Evolutionary conservation across 768 basidiomycete species (phyloP).

Genomic region (Calocybe indica): DNA sequence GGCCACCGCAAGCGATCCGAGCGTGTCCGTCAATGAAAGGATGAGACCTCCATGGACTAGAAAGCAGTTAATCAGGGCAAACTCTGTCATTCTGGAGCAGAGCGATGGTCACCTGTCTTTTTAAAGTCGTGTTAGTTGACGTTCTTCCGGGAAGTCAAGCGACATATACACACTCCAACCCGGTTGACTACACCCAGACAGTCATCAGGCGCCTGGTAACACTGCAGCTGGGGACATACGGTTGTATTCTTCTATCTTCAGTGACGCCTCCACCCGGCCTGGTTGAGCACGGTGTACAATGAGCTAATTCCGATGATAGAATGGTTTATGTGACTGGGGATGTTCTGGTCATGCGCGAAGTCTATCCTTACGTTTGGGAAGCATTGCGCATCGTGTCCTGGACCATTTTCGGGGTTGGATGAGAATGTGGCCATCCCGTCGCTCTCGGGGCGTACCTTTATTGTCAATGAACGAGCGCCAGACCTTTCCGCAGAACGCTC

Average conservation of each 20-base stretch:
- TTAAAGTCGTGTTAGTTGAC: conserved; percentile 3
- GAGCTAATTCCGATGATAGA: conserved; percentile 64
- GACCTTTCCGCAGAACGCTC: conserved; percentile 38
- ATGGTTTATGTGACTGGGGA: not conserved
- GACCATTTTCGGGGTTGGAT: not conserved
- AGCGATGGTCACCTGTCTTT: conserved; percentile 28
- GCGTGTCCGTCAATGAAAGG: conserved; percentile 75
- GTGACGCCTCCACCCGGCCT: conserved; percentile 60
- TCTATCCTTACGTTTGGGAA: conserved; percentile 60
- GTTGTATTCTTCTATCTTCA: conserved; percentile 73
- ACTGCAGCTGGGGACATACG: conserved; percentile 32
- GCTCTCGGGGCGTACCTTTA: conserved; percentile 40
- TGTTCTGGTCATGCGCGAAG: not conserved
- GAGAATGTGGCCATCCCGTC: not conserved
- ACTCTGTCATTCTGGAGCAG: not conserved
- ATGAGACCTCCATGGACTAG: conserved; percentile 77
- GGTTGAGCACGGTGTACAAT: conserved; percentile 62
- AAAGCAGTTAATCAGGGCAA: not conserved
- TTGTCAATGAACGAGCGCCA: conserved; percentile 79
- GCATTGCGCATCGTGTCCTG: conserved; percentile 77
- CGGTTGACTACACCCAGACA: conserved; percentile 55
- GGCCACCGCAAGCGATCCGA: conserved; percentile 81
- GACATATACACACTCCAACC: conserved; percentile 54
- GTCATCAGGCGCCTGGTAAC: conserved; percentile 2
- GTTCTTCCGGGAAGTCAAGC: conserved; percentile 1